phyloP scores from a whole-genome alignment of 192 early-diverging fungal genomes.

The Backusella westeae region DNA sequence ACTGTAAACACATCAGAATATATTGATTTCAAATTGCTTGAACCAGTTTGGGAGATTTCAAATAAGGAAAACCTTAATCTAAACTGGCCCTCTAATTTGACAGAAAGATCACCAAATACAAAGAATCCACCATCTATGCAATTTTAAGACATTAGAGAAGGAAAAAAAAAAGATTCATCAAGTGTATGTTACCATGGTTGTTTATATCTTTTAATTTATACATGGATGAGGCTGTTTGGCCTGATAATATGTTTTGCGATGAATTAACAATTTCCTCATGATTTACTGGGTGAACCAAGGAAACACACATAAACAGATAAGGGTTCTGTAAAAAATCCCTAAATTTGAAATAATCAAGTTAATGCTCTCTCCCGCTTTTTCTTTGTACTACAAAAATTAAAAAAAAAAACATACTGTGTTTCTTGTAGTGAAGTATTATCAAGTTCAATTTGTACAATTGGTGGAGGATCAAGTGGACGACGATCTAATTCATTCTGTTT shows the following conservation, averaged over 20 bases:
- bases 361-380: background rate
- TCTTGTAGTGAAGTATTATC: conserved; percentile 9
- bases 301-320: conserved; percentile 94
- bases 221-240: conserved; percentile 88
- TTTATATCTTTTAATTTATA: conserved; percentile 83
- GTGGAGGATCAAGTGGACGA: conserved; percentile 29
- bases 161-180: background rate
- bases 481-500: conserved; percentile 14
- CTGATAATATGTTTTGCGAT: conserved; percentile 76
- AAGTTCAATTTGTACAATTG: conserved; percentile 27
- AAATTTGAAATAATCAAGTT: background rate
- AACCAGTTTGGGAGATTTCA: conserved; percentile 66
- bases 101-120: conserved; percentile 92
- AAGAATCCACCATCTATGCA: conserved; percentile 83
- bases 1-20: conserved; percentile 74
- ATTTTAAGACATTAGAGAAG: background rate
- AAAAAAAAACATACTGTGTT: conserved; percentile 14
- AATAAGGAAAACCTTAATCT: conserved; percentile 81
- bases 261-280: conserved; percentile 74
- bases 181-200: conserved; percentile 44
- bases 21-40: conserved; percentile 52
- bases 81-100: conserved; percentile 79
- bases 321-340: conserved; percentile 66
- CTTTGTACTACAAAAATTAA: background rate
- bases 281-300: conserved; percentile 69